phyloP scores from a whole-genome alignment of 2,329 filamentous ascomycete species.

The Waltergamsia citrina region DNA sequence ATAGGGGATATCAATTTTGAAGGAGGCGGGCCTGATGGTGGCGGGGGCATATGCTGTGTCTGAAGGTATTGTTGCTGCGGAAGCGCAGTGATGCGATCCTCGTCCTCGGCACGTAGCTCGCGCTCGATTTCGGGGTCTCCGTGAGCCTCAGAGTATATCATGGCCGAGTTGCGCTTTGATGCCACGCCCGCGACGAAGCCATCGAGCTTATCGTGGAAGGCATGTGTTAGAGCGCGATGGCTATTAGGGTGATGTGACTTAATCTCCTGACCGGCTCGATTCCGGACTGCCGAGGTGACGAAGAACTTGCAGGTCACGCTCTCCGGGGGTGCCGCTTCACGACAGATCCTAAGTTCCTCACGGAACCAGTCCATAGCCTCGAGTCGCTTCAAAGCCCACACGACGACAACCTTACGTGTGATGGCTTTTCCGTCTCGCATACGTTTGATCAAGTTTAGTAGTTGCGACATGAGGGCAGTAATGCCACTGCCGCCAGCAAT shows the following conservation, averaged over 20 bases:
- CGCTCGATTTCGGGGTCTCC: constrained; percentile 72
- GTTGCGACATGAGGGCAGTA: constrained; percentile 83
- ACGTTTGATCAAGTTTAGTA: constrained; percentile 89
- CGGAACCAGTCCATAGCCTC: constrained; percentile 98
- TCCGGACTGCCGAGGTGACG: constrained; percentile 59
- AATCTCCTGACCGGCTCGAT: constrained; percentile 23
- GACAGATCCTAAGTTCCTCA: constrained; percentile 85
- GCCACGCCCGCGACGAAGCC: constrained; percentile 81
- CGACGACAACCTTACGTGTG: constrained; percentile 78
- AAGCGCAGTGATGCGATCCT: constrained; percentile 76
- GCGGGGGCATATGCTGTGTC: constrained; percentile 26
- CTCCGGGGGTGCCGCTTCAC: constrained; percentile 79
- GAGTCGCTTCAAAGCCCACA: constrained; percentile 88
- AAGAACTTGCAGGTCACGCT: constrained; percentile 92
- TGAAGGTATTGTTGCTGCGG: constrained; percentile 59
- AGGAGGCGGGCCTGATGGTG: constrained; percentile 17
- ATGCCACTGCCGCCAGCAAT: constrained; percentile 93
- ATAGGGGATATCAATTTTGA: constrained; percentile 11
- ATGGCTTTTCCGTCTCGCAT: constrained; percentile 94
- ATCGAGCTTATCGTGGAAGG: constrained; percentile 80
- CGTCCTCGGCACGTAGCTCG: constrained; percentile 70
- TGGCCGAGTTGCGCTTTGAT: constrained; percentile 74
- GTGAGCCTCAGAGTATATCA: constrained; percentile 73
- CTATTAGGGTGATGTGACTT: constrained; percentile 10
- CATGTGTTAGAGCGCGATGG: constrained; percentile 55